phyloP scores from a whole-genome alignment of 1,284 basidiomycete species.

The Trametes pubescens region DNA sequence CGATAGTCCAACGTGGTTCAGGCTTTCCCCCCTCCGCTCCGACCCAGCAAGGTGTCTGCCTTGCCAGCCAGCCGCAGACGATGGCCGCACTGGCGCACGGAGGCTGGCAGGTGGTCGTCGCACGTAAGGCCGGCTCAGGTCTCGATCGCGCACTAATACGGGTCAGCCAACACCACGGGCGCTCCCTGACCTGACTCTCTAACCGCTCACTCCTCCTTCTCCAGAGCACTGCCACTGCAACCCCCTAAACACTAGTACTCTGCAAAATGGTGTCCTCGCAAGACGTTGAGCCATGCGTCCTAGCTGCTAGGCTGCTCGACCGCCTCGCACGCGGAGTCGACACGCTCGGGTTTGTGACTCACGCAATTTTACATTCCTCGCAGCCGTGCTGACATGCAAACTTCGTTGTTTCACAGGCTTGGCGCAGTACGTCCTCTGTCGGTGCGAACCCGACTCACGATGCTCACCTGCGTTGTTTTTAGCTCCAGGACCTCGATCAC shows the following conservation, averaged over 20 bases:
- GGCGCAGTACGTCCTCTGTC: constrained; percentile 4
- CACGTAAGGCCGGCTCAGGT: constrained; percentile 2
- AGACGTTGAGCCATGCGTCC: not conserved
- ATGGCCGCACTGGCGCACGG: not conserved
- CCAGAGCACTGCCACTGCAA: not conserved
- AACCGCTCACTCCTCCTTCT: not conserved
- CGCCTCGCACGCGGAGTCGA: not conserved
- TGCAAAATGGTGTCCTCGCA: not conserved
- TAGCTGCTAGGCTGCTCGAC: not conserved
- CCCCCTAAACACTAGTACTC: not conserved
- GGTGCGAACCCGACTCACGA: not conserved
- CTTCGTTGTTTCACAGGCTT: not conserved
- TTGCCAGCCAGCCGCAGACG: not conserved
- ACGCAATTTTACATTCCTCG: not conserved
- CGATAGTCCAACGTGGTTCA: not conserved
- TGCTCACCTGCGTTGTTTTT: not conserved
- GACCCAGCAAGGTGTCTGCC: not conserved
- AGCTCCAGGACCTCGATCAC: constrained; percentile 25
- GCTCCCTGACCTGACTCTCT: not conserved
- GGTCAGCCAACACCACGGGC: not conserved
- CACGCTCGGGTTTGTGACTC: not conserved
- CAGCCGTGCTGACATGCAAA: not conserved
- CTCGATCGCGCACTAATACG: constrained; percentile 4
- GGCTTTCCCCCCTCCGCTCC: not conserved
- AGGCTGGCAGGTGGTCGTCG: not conserved